phyloP scores from a whole-genome alignment of 2,329 filamentous ascomycete genomes.

The Penicillium olsonii region DNA sequence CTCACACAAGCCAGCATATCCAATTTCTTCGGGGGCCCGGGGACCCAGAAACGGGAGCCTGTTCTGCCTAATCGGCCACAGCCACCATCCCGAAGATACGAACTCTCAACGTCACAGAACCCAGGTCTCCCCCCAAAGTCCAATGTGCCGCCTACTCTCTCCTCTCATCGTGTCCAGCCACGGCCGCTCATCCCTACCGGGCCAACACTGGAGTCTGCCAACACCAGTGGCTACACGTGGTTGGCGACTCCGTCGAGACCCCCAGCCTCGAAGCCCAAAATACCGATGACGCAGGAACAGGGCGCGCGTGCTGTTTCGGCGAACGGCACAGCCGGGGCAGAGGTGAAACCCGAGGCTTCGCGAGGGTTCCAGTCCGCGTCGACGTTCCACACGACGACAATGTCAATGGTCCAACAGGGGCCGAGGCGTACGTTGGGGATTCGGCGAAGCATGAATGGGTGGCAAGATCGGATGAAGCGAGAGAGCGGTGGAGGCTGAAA shows the following conservation, averaged over 20 bases:
- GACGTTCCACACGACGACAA: constrained; percentile 44
- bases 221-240: constrained; percentile 39
- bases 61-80: constrained; percentile 8
- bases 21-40: constrained; percentile 49
- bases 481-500: constrained; percentile 23
- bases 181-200: constrained; percentile 34
- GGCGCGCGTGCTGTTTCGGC: constrained; percentile 6
- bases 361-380: constrained; percentile 29
- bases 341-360: constrained; percentile 28
- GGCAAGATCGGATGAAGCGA: constrained; percentile 43
- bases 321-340: constrained; percentile 16
- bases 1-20: constrained; percentile 55
- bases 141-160: constrained; percentile 24
- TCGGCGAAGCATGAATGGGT: constrained; percentile 46
- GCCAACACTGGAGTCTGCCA: constrained; percentile 34
- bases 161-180: constrained; percentile 34
- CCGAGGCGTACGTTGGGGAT: constrained; percentile 44
- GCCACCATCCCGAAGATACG: constrained; percentile 13
- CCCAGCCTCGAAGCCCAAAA: constrained; percentile 21
- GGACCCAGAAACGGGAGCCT: constrained; percentile 18
- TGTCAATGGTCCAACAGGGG: constrained; percentile 36
- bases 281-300: constrained; percentile 12
- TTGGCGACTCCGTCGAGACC: constrained; percentile 28
- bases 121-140: constrained; percentile 10
- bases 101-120: constrained; percentile 6